Conservation (phyloP, 306 rosid species). For the Quercus dentata region DNA sequence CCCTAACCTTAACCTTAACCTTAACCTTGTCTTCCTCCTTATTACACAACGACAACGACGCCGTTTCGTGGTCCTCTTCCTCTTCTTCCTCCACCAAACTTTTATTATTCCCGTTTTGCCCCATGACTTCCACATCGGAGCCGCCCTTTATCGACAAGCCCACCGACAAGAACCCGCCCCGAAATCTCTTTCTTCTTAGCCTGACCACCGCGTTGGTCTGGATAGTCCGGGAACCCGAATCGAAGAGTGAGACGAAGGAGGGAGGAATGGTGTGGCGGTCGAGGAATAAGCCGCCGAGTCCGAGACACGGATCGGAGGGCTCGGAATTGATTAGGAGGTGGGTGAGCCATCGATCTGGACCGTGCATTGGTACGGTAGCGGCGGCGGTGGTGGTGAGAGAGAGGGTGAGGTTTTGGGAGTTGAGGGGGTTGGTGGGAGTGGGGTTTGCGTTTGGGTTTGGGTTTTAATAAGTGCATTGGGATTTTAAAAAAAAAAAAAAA, state of each 20-base stretch:
- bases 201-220: conserved; percentile 13
- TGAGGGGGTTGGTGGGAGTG: background rate
- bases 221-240: conserved; percentile 16
- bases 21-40: conserved; percentile 30
- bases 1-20: conserved; percentile 35
- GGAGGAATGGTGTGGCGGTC: conserved; percentile 47
- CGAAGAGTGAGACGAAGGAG: conserved; percentile 36
- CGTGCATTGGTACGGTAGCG: conserved; percentile 27
- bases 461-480: conserved; percentile 6
- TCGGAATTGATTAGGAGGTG: conserved; percentile 30
- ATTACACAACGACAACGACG: background rate
- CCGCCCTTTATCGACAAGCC: conserved; percentile 63
- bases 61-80: conserved; percentile 18
- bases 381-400: background rate
- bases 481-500: background rate
- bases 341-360: conserved; percentile 11
- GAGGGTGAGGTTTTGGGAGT: conserved; percentile 10
- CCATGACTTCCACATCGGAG: conserved; percentile 35
- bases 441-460: background rate
- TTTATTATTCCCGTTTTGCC: conserved; percentile 34
- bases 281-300: conserved; percentile 83
- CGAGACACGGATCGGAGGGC: conserved; percentile 43
- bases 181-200: conserved; percentile 11
- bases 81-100: conserved; percentile 25
- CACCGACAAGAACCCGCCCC: conserved; percentile 54